Evolutionary conservation across 768 basidiomycete genomes (phyloP), one percentile per base, ranked within the genome.

Genomic region (Lyophyllum semitale): DNA sequence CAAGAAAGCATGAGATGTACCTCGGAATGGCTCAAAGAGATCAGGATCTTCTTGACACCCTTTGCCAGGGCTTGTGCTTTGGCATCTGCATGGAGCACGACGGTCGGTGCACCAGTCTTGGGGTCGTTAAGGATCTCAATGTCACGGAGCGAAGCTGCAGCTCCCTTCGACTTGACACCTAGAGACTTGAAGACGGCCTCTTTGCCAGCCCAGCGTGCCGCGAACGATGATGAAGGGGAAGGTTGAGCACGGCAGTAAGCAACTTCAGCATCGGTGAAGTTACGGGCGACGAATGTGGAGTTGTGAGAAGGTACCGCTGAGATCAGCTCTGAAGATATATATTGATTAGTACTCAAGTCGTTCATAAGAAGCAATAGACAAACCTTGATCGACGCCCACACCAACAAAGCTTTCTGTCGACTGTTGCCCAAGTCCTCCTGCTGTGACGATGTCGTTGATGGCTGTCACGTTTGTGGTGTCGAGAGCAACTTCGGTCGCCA

Each of bases 171-270:
- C 18, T 87, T 75, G 41, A 94, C 89, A 20, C 93, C 91, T 1
- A 99, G 82, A 4, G 94, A 91, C 77, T 98, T 98, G 87, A 98
- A 98, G 51, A 90, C 85, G 2, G 95, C 96, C 71, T 98, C 97
- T 74, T 98, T 99, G 48, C 93, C 96, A 26, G 84, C 91, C 96
- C 97, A 99, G 53, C 95, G 90, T 32, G 91, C 95, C 20, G 97
- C 96, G 67, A 97, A 95, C 2, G 96, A 98, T 8, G 97, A 89
- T 1, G 82, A 72, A 17, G 92, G 85, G 45, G 91, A 91, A 2
- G 96, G 88, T 65, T 98, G 94, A n/a, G 82, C 63, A 48, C 75
- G 79, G 73, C 95, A 98, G 78, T 98, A 98, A 11, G 81, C 74
- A 61, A 88, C 83, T 74, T 99, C 97, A 22, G 80, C 85, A 9